phyloP scores from a whole-genome alignment of 371 early-diverging fungal species.

The Mortierella sp. region DNA sequence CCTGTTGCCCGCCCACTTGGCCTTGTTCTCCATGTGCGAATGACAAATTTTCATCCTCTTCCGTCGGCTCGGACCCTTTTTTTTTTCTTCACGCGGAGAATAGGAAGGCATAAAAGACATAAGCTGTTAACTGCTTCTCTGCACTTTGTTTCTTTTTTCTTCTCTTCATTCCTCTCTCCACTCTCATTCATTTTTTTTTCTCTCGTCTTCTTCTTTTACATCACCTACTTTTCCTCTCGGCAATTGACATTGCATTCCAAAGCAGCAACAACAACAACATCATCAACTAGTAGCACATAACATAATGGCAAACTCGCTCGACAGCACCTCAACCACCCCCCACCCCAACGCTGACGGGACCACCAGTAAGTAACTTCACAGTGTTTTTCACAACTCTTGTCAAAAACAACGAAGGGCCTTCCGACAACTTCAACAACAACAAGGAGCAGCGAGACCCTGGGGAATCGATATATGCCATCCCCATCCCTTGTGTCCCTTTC shows the following conservation, averaged over 20 bases:
- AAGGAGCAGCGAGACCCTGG: neutral
- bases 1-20: too few species aligned
- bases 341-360: slow-evolving; percentile 17
- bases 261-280: neutral
- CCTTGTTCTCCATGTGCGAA: slow-evolving; percentile 11
- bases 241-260: neutral
- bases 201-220: neutral
- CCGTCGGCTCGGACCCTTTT: slow-evolving; percentile 1
- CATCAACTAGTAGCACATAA: neutral
- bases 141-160: neutral
- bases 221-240: neutral
- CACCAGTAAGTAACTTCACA: slow-evolving; percentile 14
- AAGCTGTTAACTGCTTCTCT: neutral
- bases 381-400: neutral
- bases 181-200: neutral
- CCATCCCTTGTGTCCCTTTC: neutral
- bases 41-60: neutral
- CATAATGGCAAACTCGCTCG: neutral
- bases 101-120: neutral
- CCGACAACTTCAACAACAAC: neutral
- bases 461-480: neutral
- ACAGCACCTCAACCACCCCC: neutral
- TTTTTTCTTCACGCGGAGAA: neutral
- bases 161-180: neutral
- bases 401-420: neutral